Base-by-base conservation (phyloP, 495 filamentous ascomycete species). In the Xylaria intraflava region DNA sequence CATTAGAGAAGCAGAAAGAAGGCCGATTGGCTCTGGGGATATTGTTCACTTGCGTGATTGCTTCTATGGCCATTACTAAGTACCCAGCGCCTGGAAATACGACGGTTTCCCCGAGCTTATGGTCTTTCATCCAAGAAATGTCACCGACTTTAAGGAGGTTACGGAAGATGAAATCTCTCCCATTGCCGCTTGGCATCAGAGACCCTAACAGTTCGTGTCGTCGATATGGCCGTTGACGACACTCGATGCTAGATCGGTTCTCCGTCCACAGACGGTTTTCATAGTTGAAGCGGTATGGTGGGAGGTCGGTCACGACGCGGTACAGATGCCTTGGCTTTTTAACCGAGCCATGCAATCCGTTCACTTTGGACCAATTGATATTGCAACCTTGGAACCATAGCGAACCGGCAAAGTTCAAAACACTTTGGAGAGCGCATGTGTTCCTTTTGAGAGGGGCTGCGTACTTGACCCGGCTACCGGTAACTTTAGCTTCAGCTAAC, bases 51-150 rank as follows among this genome's bases (percentile, higher is more conserved):
- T 76, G 72, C 2, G 57, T 27, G 4, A 66, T 51, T 6, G 73
- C 72, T 35, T 70, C 72, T 1, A 61, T 65, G n/a, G 65, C 72
- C 67, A 77, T 76, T 10, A 64, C 66, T 5, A 77, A 45, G 46
- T 67, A 76, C 1, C 64, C 74, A 6, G 75, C 68, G 40, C 55
- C 62, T 2, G 75, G 78, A 40, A 74, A 78, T 14, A 78, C 59
- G 1, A 72, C 46, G 3, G 65, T 44, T 0, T 44, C 49, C 7
- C 55, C 55, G 6, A 78, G 26, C 6, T 45, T 51, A 56, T 78
- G 74, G 38, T 77, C 75, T 4, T 39, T 40, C 6, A 78, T 26
- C 75, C 75, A 78, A 0, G 62, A 65, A 1, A 62, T 64, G 27
- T 74, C 51, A 1, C 69, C 55, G 2, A 74, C 9, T 0, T 54